Percentiles rank a stretch among this genome's conserved stretches.
These are phyloP conservation scores for Termitomyces sp. DNA, from an alignment of 768 basidiomycete species.

Conservation along the genomic window DNA sequence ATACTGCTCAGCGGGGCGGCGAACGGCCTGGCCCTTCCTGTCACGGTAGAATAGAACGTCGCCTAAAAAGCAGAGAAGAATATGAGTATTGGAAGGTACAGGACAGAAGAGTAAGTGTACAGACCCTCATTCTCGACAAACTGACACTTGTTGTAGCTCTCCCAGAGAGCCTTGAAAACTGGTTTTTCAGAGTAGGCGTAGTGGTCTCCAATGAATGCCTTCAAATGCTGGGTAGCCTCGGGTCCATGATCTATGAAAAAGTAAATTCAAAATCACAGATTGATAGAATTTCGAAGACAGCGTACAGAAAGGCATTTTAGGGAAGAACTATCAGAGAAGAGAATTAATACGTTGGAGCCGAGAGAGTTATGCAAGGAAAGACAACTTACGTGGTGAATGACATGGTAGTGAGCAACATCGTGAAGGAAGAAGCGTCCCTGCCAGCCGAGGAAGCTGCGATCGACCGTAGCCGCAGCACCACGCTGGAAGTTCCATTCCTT, in stretches of 20 bases:
- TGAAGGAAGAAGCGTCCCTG: not conserved
- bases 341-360: not conserved
- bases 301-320: not conserved
- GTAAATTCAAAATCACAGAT: not conserved
- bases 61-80: not conserved
- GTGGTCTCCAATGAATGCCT: not conserved
- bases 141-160: not conserved
- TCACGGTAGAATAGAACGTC: not conserved
- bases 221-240: not conserved
- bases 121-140: not conserved
- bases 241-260: not conserved
- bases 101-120: not conserved
- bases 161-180: not conserved
- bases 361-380: not conserved
- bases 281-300: not conserved
- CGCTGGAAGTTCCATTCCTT: slow-evolving; percentile 1
- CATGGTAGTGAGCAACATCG: not conserved
- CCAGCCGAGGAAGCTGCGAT: not conserved
- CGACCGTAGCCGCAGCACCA: not conserved
- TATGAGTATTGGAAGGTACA: no score
- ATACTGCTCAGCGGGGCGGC: not conserved
- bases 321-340: not conserved
- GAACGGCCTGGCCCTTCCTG: not conserved
- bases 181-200: not conserved
- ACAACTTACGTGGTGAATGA: not conserved